phyloP scores from a whole-genome alignment of 352 stramenopile genomes.

The Aphanomyces astaci region DNA sequence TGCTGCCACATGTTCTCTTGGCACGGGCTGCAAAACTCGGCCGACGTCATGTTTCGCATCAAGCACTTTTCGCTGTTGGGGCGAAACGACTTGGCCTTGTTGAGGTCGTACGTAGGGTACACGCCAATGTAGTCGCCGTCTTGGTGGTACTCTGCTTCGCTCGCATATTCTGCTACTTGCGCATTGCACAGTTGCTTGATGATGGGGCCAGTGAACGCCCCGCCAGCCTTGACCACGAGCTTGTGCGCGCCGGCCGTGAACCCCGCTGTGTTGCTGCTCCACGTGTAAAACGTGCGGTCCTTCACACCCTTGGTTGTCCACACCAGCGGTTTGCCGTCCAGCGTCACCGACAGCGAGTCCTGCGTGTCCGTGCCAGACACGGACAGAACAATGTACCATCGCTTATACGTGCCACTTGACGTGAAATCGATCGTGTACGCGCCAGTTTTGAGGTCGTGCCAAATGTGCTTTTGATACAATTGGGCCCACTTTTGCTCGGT shows the following conservation, averaged over 20 bases:
- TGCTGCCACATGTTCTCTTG: conserved; percentile 36
- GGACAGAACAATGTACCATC: conserved; percentile 29
- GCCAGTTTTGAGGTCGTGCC: conserved; percentile 31
- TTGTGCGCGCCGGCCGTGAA: conserved; percentile 27
- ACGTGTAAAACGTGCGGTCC: conserved; percentile 32
- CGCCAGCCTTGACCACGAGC: conserved; percentile 29
- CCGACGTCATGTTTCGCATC: conserved; percentile 39
- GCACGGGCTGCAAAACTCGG: conserved; percentile 34
- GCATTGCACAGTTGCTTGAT: conserved; percentile 36
- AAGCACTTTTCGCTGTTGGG: conserved; percentile 34
- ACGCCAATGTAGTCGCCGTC: conserved; percentile 29
- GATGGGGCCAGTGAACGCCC: conserved; percentile 25
- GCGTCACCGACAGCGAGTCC: conserved; percentile 28
- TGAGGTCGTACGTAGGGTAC: conserved; percentile 32
- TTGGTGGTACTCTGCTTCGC: conserved; percentile 27
- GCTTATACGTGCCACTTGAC: conserved; percentile 30
- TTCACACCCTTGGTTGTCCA: conserved; percentile 31
- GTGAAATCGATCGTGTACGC: conserved; percentile 32
- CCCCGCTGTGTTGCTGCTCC: conserved; percentile 22
- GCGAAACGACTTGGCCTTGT: conserved; percentile 30
- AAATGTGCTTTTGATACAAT: conserved; percentile 33
- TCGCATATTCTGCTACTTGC: conserved; percentile 31
- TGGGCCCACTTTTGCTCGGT: conserved; percentile 28
- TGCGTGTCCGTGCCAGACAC: conserved; percentile 29
- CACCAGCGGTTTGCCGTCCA: conserved; percentile 26